A percentile compares a stretch with the other conserved stretches of the same genome.
phyloP scores from a whole-genome alignment of 2,329 filamentous ascomycete species.

The Tothia fuscella region DNA sequence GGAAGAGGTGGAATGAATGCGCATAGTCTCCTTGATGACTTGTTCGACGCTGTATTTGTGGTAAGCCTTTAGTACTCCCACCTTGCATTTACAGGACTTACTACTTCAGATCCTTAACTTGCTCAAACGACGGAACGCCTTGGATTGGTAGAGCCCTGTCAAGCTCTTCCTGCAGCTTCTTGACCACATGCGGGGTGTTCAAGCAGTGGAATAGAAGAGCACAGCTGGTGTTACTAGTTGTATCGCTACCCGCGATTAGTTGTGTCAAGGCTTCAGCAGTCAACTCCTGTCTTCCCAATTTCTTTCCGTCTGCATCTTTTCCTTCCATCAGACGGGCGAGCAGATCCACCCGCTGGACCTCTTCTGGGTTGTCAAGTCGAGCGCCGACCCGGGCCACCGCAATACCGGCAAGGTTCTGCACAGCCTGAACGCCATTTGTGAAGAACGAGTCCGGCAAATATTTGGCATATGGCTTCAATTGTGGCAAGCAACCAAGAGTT shows the following conservation, averaged over 20 bases:
- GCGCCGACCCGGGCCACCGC: slow-evolving; percentile 70
- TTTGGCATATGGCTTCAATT: slow-evolving; percentile 66
- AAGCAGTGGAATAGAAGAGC: slow-evolving; percentile 69
- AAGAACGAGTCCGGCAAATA: slow-evolving; percentile 79
- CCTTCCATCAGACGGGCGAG: slow-evolving; percentile 77
- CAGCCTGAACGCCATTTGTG: slow-evolving; percentile 57
- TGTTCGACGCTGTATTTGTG: too few relatives aligned
- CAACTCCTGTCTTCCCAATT: slow-evolving; percentile 64
- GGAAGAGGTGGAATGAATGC: slow-evolving; percentile 75
- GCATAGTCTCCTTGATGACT: slow-evolving; percentile 74
- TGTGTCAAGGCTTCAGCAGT: slow-evolving; percentile 85
- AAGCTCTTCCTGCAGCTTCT: slow-evolving; percentile 63
- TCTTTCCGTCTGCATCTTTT: slow-evolving; percentile 65
- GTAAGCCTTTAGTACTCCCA: too few relatives aligned
- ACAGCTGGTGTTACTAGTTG: slow-evolving; percentile 69
- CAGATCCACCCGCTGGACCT: slow-evolving; percentile 58
- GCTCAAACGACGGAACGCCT: slow-evolving; percentile 57
- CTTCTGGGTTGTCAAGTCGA: slow-evolving; percentile 54
- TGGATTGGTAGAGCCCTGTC: slow-evolving; percentile 54
- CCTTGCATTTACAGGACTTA: too few relatives aligned
- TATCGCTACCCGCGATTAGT: slow-evolving; percentile 69
- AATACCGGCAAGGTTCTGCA: slow-evolving; percentile 74
- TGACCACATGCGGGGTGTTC: slow-evolving; percentile 55
- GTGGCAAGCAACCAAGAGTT: slow-evolving; percentile 62
- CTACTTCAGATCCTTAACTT: slow-evolving; percentile 67